A percentile compares a stretch with the other conserved stretches of the same genome.
Evolutionary conservation across 2,329 filamentous ascomycete species (phyloP).

Genomic region (Dothiorella sarmentorum): DNA sequence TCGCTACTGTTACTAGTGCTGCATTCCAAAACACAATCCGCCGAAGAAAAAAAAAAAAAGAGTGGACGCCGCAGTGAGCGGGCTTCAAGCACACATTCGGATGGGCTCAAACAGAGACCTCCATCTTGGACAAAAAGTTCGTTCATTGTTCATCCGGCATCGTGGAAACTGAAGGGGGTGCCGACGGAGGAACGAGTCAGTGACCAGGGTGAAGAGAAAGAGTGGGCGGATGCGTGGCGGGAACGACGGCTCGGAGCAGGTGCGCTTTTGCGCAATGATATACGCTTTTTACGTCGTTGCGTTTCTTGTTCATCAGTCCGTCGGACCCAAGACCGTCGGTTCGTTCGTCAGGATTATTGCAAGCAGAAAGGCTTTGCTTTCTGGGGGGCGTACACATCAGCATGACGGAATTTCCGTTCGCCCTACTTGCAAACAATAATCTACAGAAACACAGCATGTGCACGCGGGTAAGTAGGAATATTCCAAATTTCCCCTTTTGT

Average conservation of each 20-base stretch:
- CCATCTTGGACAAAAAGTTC: too few species aligned
- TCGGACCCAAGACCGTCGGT: not conserved
- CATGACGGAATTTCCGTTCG: constrained; percentile 3
- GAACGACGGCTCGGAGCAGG: constrained; percentile 14
- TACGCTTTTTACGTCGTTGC: too few species aligned
- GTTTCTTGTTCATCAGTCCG: too few species aligned
- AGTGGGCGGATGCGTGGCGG: not conserved
- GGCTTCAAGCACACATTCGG: too few species aligned
- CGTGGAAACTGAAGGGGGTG: too few species aligned
- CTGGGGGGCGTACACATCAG: not conserved
- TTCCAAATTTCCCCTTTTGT: not conserved
- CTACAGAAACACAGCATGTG: too few species aligned
- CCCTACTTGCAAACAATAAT: not conserved
- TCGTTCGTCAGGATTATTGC: not conserved
- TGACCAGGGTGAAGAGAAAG: not conserved
- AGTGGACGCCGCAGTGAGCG: not conserved
- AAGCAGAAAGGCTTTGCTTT: not conserved
- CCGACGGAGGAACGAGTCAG: constrained; percentile 1
- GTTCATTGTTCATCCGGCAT: too few species aligned
- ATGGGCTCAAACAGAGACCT: not conserved
- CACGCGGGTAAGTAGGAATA: not conserved
- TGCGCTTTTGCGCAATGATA: constrained; percentile 12
- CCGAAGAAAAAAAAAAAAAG: too few species aligned
- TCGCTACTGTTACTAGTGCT: too few species aligned
- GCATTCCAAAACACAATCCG: not conserved